Evolutionary conservation across 805 yeast species (phyloP).

Genomic region (Yamadazyma ubonensis): DNA sequence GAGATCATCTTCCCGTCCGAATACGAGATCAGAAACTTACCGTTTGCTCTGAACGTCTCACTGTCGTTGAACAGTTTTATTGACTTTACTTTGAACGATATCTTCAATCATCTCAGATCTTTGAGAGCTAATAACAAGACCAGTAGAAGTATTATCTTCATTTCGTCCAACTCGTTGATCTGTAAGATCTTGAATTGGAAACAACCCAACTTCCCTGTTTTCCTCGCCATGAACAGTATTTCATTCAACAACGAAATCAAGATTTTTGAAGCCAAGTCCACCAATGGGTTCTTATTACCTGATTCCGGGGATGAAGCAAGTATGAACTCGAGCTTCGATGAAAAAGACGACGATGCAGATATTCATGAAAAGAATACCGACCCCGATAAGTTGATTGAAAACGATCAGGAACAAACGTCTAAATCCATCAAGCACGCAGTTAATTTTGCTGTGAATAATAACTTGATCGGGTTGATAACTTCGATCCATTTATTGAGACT

Average conservation of each 20-base stretch:
- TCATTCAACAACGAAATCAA: conserved; percentile 27
- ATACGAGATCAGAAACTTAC: conserved; percentile 37
- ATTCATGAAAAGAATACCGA: conserved; percentile 13
- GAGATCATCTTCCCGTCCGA: conserved; percentile 76
- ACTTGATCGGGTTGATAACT: conserved; percentile 78
- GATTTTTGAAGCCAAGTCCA: conserved; percentile 39
- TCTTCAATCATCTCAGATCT: conserved; percentile 73
- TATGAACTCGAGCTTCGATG: conserved; percentile 17
- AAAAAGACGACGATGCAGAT: conserved; percentile 18
- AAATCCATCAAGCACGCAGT: conserved; percentile 81
- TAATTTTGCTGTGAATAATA: conserved; percentile 75
- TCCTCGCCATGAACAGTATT: conserved; percentile 76
- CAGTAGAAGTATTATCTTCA: conserved; percentile 71
- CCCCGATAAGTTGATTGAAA: conserved; percentile 21
- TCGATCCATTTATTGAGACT: conserved; percentile 67
- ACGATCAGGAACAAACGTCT: conserved; percentile 43
- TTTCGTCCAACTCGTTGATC: conserved; percentile 84
- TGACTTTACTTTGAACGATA: conserved; percentile 66
- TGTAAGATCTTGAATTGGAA: conserved; percentile 97
- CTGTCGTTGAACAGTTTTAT: conserved; percentile 68
- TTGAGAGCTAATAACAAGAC: conserved; percentile 24
- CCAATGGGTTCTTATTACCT: conserved; percentile 38
- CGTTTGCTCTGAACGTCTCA: conserved; percentile 42
- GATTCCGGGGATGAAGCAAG: conserved; percentile 8
- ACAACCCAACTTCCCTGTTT: conserved; percentile 96